Base-by-base conservation (phyloP, 768 basidiomycete genomes). In the Naematelia aurantialba region DNA sequence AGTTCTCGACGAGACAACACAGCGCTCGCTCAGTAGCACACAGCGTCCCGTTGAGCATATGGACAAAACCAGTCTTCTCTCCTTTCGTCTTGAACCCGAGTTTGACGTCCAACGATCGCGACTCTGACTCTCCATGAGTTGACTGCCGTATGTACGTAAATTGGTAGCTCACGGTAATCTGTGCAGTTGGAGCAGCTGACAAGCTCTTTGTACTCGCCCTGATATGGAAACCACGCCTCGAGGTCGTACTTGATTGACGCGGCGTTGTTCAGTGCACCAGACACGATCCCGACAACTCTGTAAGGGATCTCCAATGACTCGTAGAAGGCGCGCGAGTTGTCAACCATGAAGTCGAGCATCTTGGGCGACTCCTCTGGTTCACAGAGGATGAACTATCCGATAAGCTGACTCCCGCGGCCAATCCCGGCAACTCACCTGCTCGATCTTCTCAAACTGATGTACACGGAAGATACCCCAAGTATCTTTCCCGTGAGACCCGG, bases 381-480 rank as follows among this genome's bases (percentile, higher is more conserved):
- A 5, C 94, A 97, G 68, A 99, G 83, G 80, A 88, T 86, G 79
- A 98, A 98, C 81, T 98, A 86, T 8, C 25, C 22, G n/a, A 39
- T 58, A 29, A 47, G 42, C 26, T 4, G 30, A 5, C 21, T 2
- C 31, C 12, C 24, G 42, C 4, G 42, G 13, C 49, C 30, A 52
- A 4, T 27, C 45, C 5, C 26, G 26, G 17, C 3, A 1, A 56
- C 78, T 52, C 45, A 81, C 81, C 76, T 82, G 82, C 76, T 99
- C 96, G 53, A 99, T 84, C 81, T 99, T 99, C 80, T 99, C 96
- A 66, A 99, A 99, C 79, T 99, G 96, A 75, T 99, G 96, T 55
- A 99, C 94, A 22, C 96, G 89, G 86, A 99, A 99, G 79, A 98
- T 97, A 58, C 96, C 96, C 92, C 96, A 97, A 83, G 94, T 97